Evolutionary conservation across 805 yeast species (phyloP).

Genomic region (Candida loeiensis): DNA sequence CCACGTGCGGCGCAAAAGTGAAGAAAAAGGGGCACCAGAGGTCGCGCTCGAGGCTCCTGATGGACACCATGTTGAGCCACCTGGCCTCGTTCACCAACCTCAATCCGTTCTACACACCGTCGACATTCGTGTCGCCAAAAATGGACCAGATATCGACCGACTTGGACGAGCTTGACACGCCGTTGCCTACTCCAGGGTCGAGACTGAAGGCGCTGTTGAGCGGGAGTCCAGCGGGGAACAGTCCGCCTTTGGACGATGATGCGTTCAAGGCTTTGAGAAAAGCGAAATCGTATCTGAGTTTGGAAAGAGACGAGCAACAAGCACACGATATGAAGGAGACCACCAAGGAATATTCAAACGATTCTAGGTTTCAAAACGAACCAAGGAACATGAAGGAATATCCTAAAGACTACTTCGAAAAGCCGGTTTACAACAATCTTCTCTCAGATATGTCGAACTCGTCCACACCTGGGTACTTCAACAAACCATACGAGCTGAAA

Average conservation of each 20-base stretch:
- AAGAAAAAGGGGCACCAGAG: slow-evolving; percentile 40
- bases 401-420: too few species aligned
- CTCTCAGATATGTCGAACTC: neutral
- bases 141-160: slow-evolving; percentile 23
- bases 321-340: neutral
- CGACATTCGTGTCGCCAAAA: slow-evolving; percentile 42
- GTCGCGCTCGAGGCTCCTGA: slow-evolving; percentile 38
- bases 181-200: slow-evolving; percentile 18
- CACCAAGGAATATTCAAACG: neutral
- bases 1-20: slow-evolving; percentile 20
- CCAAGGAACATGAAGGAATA: too few species aligned
- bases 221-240: slow-evolving; percentile 15
- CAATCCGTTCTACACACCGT: slow-evolving; percentile 50
- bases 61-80: slow-evolving; percentile 15
- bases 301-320: neutral
- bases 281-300: slow-evolving; percentile 29
- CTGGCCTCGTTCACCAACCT: slow-evolving; percentile 9
- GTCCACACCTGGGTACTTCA: slow-evolving; percentile 7
- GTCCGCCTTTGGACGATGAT: slow-evolving; percentile 28
- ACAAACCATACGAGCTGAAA: slow-evolving; percentile 8
- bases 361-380: neutral
- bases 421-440: neutral
- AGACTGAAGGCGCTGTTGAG: slow-evolving; percentile 8
- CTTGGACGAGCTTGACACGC: slow-evolving; percentile 21
- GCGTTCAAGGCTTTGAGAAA: slow-evolving; percentile 39